Evolutionary conservation across 1,284 basidiomycete genomes (phyloP).

Genomic region (Pseudozyma thailandica): DNA sequence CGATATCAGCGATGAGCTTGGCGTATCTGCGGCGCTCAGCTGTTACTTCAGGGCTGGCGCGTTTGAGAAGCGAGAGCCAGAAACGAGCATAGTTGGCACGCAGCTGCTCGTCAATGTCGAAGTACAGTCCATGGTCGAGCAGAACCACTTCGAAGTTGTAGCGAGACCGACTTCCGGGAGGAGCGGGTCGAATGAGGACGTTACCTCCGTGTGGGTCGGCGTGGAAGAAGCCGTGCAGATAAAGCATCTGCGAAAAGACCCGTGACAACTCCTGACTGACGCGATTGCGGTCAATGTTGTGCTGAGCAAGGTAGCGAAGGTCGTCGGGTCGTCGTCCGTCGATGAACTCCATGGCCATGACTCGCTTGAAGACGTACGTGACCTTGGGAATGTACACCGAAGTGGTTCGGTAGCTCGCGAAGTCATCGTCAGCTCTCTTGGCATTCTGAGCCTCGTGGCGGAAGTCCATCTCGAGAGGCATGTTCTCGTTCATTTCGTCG

Average conservation of each 20-base stretch:
- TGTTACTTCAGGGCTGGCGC: constrained; percentile 55
- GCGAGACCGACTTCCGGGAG: constrained; percentile 52
- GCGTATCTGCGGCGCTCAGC: constrained; percentile 61
- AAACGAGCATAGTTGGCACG: constrained; percentile 66
- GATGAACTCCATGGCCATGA: constrained; percentile 91
- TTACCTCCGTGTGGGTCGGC: constrained; percentile 75
- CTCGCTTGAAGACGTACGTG: constrained; percentile 82
- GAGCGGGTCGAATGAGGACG: constrained; percentile 77
- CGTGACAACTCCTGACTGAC: constrained; percentile 80
- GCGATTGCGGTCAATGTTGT: constrained; percentile 91
- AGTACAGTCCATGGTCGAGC: constrained; percentile 67
- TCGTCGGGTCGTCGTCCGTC: constrained; percentile 91
- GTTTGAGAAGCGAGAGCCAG: constrained; percentile 65
- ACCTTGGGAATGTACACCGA: constrained; percentile 92
- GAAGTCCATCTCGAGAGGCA: constrained; percentile 96
- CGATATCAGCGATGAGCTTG: constrained; percentile 65
- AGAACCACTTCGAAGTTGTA: constrained; percentile 67
- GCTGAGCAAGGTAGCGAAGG: constrained; percentile 81
- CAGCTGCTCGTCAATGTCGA: constrained; percentile 64
- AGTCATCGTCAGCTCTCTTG: constrained; percentile 77
- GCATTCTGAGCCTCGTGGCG: constrained; percentile 88
- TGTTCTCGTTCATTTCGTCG: constrained; percentile 72
- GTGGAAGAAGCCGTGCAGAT: constrained; percentile 80
- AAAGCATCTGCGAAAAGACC: constrained; percentile 96
- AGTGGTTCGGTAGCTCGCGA: constrained; percentile 70